A percentile compares a stretch with the other conserved stretches of the same genome.
phyloP scores from a whole-genome alignment of 1,284 basidiomycete genomes.

The Gymnopus androsaceus region DNA sequence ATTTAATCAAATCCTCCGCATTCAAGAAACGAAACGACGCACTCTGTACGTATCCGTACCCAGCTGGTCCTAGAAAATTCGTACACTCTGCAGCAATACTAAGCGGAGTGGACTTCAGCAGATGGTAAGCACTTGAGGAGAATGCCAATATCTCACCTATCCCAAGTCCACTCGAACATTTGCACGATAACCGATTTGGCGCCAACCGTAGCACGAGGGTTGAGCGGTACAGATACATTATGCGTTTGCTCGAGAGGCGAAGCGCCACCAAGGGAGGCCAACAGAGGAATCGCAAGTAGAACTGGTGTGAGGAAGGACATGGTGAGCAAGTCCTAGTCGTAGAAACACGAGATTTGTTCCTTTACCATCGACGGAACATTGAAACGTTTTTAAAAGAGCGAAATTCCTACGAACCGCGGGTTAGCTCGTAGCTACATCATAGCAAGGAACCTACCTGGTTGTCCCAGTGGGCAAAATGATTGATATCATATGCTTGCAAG shows the following conservation, averaged over 20 bases:
- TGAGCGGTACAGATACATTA: background rate
- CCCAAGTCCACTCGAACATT: constrained; percentile 61
- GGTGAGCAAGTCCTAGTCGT: no score
- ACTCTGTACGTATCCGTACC: constrained; percentile 72
- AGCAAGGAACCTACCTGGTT: background rate
- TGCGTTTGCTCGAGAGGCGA: background rate
- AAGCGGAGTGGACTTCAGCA: constrained; percentile 12
- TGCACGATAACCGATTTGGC: constrained; percentile 52
- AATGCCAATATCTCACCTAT: constrained; percentile 20
- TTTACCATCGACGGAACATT: background rate
- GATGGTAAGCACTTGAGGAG: background rate
- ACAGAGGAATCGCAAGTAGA: background rate
- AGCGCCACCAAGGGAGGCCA: background rate
- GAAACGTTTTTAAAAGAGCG: background rate
- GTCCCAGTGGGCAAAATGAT: background rate
- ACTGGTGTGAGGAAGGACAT: background rate
- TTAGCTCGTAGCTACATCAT: background rate
- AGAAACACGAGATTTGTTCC: background rate
- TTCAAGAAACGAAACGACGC: background rate
- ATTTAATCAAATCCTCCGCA: constrained; percentile 10
- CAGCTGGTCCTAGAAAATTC: constrained; percentile 64
- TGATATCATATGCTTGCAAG: constrained; percentile 2
- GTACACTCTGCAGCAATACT: constrained; percentile 66
- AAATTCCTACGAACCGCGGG: background rate
- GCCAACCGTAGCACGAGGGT: constrained; percentile 22